phyloP scores from a whole-genome alignment of 768 basidiomycete genomes.

The Hericium rajendrae region DNA sequence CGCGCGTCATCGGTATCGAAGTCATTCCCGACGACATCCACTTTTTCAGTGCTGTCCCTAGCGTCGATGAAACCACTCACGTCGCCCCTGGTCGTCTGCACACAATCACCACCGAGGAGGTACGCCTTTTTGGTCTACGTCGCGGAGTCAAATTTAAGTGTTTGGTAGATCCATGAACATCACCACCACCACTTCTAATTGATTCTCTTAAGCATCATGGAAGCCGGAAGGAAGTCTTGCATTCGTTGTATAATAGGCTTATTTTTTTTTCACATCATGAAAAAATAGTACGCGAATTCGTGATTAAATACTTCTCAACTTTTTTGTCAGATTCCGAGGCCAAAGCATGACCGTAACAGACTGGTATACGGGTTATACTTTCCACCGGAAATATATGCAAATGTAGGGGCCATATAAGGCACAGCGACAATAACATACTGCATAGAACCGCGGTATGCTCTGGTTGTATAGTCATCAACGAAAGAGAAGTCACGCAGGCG shows the following conservation, averaged over 20 bases:
- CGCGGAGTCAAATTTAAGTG: neutral
- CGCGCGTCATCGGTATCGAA: constrained; percentile 71
- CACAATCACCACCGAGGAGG: constrained; percentile 68
- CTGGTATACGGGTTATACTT: neutral
- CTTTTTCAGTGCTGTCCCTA: constrained; percentile 66
- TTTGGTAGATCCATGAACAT: neutral
- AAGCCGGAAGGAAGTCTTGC: too few species aligned
- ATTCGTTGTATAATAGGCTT: too few species aligned
- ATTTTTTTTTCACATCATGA: too few species aligned
- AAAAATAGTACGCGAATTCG: too few species aligned
- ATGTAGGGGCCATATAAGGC: too few species aligned
- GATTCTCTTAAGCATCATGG: too few species aligned
- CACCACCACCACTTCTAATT: neutral
- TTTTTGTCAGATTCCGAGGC: too few species aligned
- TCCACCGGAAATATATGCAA: neutral
- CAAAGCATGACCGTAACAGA: too few species aligned
- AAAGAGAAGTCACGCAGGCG: constrained; percentile 5
- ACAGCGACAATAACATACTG: neutral
- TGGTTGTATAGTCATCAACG: neutral
- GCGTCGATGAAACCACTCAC: constrained; percentile 47
- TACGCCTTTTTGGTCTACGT: constrained; percentile 20
- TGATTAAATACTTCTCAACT: too few species aligned
- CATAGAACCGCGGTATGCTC: neutral
- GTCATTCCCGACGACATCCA: constrained; percentile 69
- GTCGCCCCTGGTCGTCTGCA: constrained; percentile 69